A percentile compares a stretch with the other conserved stretches of the same genome.
phyloP scores from a whole-genome alignment of 2,329 filamentous ascomycete species.

The Tolypocladium sp. region DNA sequence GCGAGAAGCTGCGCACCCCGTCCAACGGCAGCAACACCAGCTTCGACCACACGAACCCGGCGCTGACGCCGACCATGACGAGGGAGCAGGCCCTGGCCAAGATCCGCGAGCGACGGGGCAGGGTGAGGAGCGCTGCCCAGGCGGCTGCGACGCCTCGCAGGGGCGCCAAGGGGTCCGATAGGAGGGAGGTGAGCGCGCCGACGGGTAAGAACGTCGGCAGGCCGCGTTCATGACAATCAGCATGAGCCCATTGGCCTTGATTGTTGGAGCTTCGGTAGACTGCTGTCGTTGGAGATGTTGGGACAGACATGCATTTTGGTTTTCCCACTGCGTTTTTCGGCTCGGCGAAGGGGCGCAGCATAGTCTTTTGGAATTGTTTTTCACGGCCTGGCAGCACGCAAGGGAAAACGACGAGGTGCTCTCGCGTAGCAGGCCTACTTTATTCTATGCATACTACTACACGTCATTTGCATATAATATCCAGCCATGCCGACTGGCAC shows the following conservation, averaged over 20 bases:
- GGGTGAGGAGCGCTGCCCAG: conserved; percentile 59
- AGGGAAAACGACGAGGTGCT: not conserved
- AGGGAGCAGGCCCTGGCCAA: conserved; percentile 67
- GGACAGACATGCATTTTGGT: conserved; percentile 1
- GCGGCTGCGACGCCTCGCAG: conserved; percentile 48
- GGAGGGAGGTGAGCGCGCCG: conserved; percentile 41
- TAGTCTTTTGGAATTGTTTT: not conserved
- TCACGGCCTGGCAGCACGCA: not conserved
- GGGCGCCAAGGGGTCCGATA: conserved; percentile 41
- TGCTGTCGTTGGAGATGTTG: not conserved
- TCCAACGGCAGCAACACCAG: conserved; percentile 26
- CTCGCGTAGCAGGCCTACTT: not conserved
- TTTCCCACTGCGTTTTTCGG: conserved; percentile 1
- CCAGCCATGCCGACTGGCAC: not conserved
- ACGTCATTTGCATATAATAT: not conserved
- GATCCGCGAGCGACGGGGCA: conserved; percentile 62
- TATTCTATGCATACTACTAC: not conserved
- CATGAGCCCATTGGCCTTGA: not conserved
- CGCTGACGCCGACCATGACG: conserved; percentile 56
- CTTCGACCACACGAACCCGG: conserved; percentile 48
- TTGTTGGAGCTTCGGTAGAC: not conserved
- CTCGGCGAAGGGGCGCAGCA: not conserved
- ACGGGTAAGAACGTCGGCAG: conserved; percentile 11
- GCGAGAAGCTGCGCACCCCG: conserved; percentile 35
- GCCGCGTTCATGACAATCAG: conserved; percentile 1